phyloP scores from a whole-genome alignment of 495 filamentous ascomycete genomes.

The Penicillium silybi region DNA sequence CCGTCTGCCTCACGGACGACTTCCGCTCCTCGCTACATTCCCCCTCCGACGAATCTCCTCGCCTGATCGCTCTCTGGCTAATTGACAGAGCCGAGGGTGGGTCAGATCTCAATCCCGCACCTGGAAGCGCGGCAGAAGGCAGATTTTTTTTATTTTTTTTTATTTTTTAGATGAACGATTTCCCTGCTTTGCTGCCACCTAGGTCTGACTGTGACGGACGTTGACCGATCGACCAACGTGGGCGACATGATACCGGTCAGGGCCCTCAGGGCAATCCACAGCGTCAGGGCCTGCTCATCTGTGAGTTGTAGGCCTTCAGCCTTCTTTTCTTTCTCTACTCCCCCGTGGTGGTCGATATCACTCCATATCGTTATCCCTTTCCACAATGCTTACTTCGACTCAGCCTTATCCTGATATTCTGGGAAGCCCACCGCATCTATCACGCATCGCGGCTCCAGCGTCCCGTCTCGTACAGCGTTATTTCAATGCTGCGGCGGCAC shows the following conservation, averaged over 20 bases:
- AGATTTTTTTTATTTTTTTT: conserved; percentile 9
- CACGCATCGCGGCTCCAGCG: conserved; percentile 7
- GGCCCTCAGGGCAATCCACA: conserved; percentile 7
- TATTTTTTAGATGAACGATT: conserved; percentile 1
- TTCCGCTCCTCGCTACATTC: conserved; percentile 13
- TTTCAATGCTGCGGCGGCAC: conserved; percentile 4
- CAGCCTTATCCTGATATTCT: conserved; percentile 14
- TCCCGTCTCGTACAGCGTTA: conserved; percentile 6
- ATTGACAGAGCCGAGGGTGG: conserved; percentile 1
- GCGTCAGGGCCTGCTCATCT: conserved; percentile 12
- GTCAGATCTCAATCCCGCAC: conserved; percentile 5
- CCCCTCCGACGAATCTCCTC: not conserved
- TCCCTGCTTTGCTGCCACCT: conserved; percentile 6
- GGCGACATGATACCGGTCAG: conserved; percentile 17
- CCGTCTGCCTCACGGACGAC: conserved; percentile 15
- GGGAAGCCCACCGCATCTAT: conserved; percentile 10
- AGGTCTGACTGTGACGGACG: conserved; percentile 9
- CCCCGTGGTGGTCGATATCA: not conserved
- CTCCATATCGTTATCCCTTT: not conserved
- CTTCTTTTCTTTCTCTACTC: not conserved
- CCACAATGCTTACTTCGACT: conserved; percentile 21
- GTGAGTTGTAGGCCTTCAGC: conserved; percentile 15
- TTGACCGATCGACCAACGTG: conserved; percentile 21
- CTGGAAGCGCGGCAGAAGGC: conserved; percentile 9
- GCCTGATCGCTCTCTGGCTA: conserved; percentile 1